Evolutionary conservation across 371 early-diverging fungal genomes (phyloP).

Genomic region (Zychaea mexicana): DNA sequence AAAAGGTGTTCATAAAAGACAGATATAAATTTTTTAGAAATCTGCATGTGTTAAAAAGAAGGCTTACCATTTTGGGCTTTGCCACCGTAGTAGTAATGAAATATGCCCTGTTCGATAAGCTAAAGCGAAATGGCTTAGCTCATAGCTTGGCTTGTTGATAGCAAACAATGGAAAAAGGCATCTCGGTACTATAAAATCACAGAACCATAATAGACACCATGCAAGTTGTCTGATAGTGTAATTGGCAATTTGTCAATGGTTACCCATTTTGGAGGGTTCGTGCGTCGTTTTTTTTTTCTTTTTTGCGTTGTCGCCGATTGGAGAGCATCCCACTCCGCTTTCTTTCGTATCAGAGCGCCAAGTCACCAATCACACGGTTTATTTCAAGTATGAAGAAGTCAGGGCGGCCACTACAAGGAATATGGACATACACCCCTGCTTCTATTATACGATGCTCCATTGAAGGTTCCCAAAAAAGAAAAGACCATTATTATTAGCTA

Average conservation of each 20-base stretch:
- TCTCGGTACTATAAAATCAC: not conserved
- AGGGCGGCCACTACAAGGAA: too few species aligned
- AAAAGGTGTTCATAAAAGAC: too few species aligned
- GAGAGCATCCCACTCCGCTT: not conserved
- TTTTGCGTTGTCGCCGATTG: not conserved
- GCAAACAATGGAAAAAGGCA: not conserved
- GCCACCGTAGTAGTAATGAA: not conserved
- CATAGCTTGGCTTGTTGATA: too few species aligned
- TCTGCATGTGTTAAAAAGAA: too few species aligned
- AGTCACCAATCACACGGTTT: not conserved
- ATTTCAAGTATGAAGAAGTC: too few species aligned
- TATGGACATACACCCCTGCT: too few species aligned
- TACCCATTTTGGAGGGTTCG: conserved; percentile 2
- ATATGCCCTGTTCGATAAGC: too few species aligned
- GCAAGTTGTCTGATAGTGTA: not conserved
- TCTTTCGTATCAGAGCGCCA: too few species aligned
- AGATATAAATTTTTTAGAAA: too few species aligned
- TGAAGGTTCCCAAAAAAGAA: not conserved
- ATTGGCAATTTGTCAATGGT: conserved; percentile 1
- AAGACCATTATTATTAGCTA: not conserved
- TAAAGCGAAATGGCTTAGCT: not conserved
- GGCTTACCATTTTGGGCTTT: not conserved
- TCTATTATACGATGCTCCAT: too few species aligned
- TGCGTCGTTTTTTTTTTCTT: not conserved
- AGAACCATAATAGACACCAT: not conserved